Evolutionary conservation across 805 yeast species (phyloP).

Genomic region (Candida qinlingensis): DNA sequence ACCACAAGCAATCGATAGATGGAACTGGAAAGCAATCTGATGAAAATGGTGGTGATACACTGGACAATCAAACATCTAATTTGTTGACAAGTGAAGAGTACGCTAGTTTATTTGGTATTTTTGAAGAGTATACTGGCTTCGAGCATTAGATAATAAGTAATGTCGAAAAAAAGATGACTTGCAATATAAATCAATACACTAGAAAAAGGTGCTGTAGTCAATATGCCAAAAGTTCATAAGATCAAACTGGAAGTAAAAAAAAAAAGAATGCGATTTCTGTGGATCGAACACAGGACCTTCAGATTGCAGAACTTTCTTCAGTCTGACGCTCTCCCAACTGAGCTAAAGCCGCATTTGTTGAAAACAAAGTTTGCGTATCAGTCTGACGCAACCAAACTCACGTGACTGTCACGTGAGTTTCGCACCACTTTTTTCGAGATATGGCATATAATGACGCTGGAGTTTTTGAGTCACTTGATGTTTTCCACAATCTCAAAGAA

Average conservation of each 20-base stretch:
- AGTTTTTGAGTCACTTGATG: not conserved
- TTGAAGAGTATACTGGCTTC: constrained; percentile 19
- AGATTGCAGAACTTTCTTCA: constrained; percentile 36
- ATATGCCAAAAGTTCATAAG: no score
- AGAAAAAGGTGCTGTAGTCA: no score
- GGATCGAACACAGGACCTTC: constrained; percentile 84
- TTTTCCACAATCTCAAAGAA: not conserved
- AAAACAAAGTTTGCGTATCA: no score
- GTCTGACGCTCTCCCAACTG: constrained; percentile 31
- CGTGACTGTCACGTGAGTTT: not conserved
- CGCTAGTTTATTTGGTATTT: constrained; percentile 20
- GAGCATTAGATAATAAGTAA: not conserved
- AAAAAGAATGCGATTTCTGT: constrained; percentile 48
- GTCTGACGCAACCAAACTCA: not conserved
- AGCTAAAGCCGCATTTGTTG: constrained; percentile 24
- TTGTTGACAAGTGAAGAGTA: constrained; percentile 20
- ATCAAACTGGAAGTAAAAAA: constrained; percentile 9
- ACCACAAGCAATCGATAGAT: no score
- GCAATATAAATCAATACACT: no score
- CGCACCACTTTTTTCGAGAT: not conserved
- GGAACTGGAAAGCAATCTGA: not conserved
- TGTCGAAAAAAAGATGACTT: not conserved
- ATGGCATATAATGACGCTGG: not conserved
- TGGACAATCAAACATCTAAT: not conserved
- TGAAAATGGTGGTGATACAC: not conserved